Conservation (phyloP, 1,284 basidiomycete species). For the Neotropicomus parvogracilis region DNA sequence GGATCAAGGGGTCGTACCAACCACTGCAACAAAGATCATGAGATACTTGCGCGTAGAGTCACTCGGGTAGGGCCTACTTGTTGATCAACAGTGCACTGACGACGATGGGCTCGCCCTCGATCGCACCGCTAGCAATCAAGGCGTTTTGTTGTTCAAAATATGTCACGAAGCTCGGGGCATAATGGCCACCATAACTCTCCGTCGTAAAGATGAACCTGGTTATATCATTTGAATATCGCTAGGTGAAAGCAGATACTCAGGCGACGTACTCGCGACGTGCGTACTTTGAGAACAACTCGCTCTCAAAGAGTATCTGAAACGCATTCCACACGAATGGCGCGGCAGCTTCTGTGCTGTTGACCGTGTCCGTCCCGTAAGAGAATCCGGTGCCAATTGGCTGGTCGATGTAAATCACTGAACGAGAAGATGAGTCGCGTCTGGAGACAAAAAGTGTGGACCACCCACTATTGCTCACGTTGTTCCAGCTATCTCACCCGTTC, state of each 20-base stretch:
- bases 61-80: conserved; percentile 35
- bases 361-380: conserved; percentile 54
- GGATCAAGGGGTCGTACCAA: conserved; percentile 64
- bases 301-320: conserved; percentile 67
- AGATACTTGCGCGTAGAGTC: background rate
- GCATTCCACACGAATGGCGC: conserved; percentile 55
- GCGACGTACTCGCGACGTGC: conserved; percentile 50
- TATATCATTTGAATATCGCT: background rate
- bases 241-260: background rate
- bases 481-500: conserved; percentile 51
- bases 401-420: conserved; percentile 70
- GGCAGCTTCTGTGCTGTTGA: conserved; percentile 51
- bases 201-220: conserved; percentile 59
- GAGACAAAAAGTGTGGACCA: background rate
- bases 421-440: background rate
- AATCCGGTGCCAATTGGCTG: conserved; percentile 72
- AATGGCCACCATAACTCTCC: conserved; percentile 69
- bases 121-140: conserved; percentile 44
- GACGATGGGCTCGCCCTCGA: conserved; percentile 42
- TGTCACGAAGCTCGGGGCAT: conserved; percentile 60
- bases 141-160: conserved; percentile 66
- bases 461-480: conserved; percentile 62
- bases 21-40: conserved; percentile 39
- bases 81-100: conserved; percentile 53
- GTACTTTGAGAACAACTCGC: conserved; percentile 55